phyloP scores from a whole-genome alignment of 2,329 filamentous ascomycete species.

The Hypoxylon sp. region DNA sequence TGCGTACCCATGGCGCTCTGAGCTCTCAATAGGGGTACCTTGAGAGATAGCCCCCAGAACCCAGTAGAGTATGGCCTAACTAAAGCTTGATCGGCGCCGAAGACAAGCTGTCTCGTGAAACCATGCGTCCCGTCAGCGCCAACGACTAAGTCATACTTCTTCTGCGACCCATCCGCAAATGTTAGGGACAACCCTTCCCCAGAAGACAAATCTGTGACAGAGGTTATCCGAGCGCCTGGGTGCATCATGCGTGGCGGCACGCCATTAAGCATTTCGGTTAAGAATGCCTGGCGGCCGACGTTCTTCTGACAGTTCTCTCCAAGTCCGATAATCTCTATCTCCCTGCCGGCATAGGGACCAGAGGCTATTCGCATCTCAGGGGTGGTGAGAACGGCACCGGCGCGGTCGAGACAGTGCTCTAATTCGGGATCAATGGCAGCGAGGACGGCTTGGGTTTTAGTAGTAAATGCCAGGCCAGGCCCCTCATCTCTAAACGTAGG shows the following conservation, averaged over 20 bases:
- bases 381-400: conserved; percentile 48
- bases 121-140: conserved; percentile 51
- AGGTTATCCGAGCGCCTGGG: conserved; percentile 45
- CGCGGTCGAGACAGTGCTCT: conserved; percentile 47
- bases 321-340: conserved; percentile 34
- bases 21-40: conserved; percentile 48
- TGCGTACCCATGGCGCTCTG: conserved; percentile 49
- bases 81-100: conserved; percentile 46
- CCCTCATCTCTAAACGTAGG: conserved; percentile 49
- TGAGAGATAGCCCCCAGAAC: conserved; percentile 50
- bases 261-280: conserved; percentile 49
- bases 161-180: conserved; percentile 51
- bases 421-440: conserved; percentile 49
- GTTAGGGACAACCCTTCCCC: conserved; percentile 43
- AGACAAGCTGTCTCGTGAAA: conserved; percentile 47
- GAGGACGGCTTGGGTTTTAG: conserved; percentile 45
- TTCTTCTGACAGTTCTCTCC: conserved; percentile 37
- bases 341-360: conserved; percentile 46
- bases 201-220: conserved; percentile 43
- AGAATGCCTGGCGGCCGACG: conserved; percentile 50
- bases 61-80: conserved; percentile 46
- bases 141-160: conserved; percentile 52
- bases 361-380: conserved; percentile 44
- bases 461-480: conserved; percentile 44
- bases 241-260: conserved; percentile 51